phyloP scores from a whole-genome alignment of 768 basidiomycete genomes.

The Fomitopsis pulvina region DNA sequence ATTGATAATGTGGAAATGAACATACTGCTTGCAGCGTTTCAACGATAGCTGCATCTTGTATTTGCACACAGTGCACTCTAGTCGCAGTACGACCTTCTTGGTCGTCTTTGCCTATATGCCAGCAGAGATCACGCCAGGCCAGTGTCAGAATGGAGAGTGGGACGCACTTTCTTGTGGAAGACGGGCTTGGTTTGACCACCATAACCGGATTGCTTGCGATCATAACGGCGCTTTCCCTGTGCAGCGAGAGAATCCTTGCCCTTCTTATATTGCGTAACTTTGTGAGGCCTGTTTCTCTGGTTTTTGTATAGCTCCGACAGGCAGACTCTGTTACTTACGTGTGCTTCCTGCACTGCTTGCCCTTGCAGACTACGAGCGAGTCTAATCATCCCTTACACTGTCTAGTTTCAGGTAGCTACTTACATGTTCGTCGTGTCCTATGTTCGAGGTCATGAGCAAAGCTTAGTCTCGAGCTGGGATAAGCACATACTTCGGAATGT shows the following conservation, averaged over 20 bases:
- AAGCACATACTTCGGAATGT: slow-evolving; percentile 81
- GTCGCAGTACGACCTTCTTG: slow-evolving; percentile 97
- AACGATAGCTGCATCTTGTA: slow-evolving; percentile 95
- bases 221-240: slow-evolving; percentile 99
- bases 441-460: not conserved
- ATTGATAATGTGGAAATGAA: slow-evolving; percentile 13
- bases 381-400: slow-evolving; percentile 1
- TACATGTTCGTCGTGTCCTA: slow-evolving; percentile 95
- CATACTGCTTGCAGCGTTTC: slow-evolving; percentile 99
- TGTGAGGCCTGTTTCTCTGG: slow-evolving; percentile 75
- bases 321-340: slow-evolving; percentile 52
- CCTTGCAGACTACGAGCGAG: slow-evolving; percentile 74
- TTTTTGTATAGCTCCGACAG: slow-evolving; percentile 6
- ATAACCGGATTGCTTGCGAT: slow-evolving; percentile 97
- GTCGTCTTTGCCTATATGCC: slow-evolving; percentile 82
- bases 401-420: slow-evolving; percentile 36
- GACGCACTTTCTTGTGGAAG: slow-evolving; percentile 96
- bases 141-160: not conserved
- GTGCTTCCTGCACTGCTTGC: slow-evolving; percentile 95
- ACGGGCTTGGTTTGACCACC: slow-evolving; percentile 99
- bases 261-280: slow-evolving; percentile 99
- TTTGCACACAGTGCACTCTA: slow-evolving; percentile 98
- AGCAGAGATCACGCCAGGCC: not conserved
- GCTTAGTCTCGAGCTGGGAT: not conserved
- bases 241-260: slow-evolving; percentile 97